Evolutionary conservation across 2,329 filamentous ascomycete genomes (phyloP), one percentile per base, ranked within the genome.

Genomic region (Neonectria neomacrospora): DNA sequence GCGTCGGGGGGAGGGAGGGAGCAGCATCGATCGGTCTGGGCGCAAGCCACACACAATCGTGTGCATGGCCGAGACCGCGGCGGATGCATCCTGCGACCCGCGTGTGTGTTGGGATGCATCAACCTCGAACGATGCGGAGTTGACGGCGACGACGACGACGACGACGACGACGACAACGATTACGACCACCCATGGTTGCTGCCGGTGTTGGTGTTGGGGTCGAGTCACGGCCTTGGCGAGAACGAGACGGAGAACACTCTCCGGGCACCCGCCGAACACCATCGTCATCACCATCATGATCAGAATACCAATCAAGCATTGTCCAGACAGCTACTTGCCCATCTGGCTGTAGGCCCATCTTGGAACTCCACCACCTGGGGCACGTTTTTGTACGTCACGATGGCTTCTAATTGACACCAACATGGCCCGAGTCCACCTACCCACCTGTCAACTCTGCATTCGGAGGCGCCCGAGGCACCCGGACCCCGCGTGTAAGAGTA

Each of bases 1-100:
- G 58, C 45, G 54, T 48, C 47, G 54, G 57, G 37, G 37, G 41
- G 32, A 30, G 41, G 55, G 42, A 20, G 39, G 20, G 28, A 51
- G 51, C 28, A 39, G 51, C 58, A 66, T 66, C 61, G 68, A 70
- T 68, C 56, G 58, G 69, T 71, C 69, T 71, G 53, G 67, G 56
- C 65, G 58, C 37, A 57, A 63, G 67, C 66, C 66, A 71, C 66
- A 20, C n/a, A 34, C 3, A 20, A 20, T 41, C 32, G 11, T 41
- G 16, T 41, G n/a, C 37, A 47, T 62, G 61, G 66, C 58, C 67
- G 68, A 53, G 69, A 67, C 69, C 58, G 54, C 64, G 28, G 37
- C 50, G 28, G 34, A 55, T 48, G 63, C 54, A 62, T 37, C 54
- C 52, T 61, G 45, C 37, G 8, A 20, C 37, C 37, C n/a, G 37